Conservation (phyloP, 768 basidiomycete species). For the Imleria badia region DNA sequence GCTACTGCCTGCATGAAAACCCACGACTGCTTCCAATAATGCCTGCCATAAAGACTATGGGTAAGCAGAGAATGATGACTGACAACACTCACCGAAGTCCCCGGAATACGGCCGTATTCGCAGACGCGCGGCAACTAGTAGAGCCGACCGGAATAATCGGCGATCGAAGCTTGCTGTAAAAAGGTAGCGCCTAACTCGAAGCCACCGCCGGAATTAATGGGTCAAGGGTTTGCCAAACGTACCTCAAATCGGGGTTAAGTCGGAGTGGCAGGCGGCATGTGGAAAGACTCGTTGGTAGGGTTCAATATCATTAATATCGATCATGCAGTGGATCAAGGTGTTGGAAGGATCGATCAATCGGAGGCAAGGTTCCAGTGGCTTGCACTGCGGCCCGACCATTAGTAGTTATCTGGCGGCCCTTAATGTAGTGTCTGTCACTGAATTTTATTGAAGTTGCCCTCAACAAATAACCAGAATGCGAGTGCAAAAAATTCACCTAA, state of each 20-base stretch:
- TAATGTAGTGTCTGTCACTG: too few species aligned
- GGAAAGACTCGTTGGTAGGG: not conserved
- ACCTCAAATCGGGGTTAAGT: not conserved
- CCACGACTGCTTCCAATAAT: not conserved
- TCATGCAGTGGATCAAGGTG: not conserved
- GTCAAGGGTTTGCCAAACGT: slow-evolving; percentile 6
- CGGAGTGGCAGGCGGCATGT: not conserved
- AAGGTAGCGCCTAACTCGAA: not conserved
- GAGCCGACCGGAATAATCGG: not conserved
- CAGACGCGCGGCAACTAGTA: not conserved
- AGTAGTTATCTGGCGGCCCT: too few species aligned
- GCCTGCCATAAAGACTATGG: not conserved
- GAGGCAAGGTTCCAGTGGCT: too few species aligned
- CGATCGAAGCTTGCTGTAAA: not conserved
- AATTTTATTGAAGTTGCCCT: too few species aligned
- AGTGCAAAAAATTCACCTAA: too few species aligned
- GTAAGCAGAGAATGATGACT: not conserved
- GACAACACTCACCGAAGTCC: not conserved
- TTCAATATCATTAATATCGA: not conserved
- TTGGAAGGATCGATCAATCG: not conserved
- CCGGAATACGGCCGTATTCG: not conserved
- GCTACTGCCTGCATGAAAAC: slow-evolving; percentile 9
- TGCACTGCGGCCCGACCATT: too few species aligned
- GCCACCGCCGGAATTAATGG: not conserved
- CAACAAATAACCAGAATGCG: too few species aligned